Conservation (phyloP, 2,329 filamentous ascomycete genomes). For the Coniosporium tulheliwenetii region DNA sequence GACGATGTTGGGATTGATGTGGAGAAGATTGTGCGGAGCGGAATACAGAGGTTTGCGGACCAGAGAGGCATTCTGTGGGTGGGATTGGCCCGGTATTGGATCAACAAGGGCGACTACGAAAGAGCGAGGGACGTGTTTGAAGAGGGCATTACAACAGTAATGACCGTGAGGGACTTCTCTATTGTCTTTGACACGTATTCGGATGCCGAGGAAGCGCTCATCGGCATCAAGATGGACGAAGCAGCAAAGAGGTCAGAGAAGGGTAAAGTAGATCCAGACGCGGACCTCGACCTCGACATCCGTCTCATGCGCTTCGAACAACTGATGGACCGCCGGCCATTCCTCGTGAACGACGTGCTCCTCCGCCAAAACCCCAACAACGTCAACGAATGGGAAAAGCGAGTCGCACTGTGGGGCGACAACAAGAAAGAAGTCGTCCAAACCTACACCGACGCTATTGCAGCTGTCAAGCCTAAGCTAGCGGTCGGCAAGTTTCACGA, state of each 20-base stretch:
- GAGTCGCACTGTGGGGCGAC: conserved; percentile 87
- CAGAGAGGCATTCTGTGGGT: conserved; percentile 93
- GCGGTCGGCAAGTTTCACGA: conserved; percentile 87
- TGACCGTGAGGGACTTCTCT: conserved; percentile 96
- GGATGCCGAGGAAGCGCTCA: conserved; percentile 94
- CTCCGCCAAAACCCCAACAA: conserved; percentile 93
- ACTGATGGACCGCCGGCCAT: conserved; percentile 90
- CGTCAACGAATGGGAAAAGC: conserved; percentile 92
- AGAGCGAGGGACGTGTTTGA: conserved; percentile 86
- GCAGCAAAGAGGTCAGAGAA: conserved; percentile 68
- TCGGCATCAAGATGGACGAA: conserved; percentile 78
- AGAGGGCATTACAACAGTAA: conserved; percentile 91
- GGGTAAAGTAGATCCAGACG: conserved; percentile 60
- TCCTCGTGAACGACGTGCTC: conserved; percentile 90
- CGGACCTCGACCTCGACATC: conserved; percentile 89
- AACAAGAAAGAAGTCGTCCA: conserved; percentile 84
- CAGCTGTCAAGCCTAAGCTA: conserved; percentile 84
- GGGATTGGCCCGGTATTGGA: conserved; percentile 92
- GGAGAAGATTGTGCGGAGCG: conserved; percentile 82
- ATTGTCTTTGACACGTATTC: conserved; percentile 92
- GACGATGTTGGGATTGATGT: conserved; percentile 76
- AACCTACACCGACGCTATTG: conserved; percentile 89
- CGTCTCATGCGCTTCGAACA: conserved; percentile 97
- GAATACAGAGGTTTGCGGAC: conserved; percentile 79
- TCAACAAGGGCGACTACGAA: conserved; percentile 82